Evolutionary conservation across 352 stramenopile species (phyloP).

Genomic region (Plasmopara viticola): DNA sequence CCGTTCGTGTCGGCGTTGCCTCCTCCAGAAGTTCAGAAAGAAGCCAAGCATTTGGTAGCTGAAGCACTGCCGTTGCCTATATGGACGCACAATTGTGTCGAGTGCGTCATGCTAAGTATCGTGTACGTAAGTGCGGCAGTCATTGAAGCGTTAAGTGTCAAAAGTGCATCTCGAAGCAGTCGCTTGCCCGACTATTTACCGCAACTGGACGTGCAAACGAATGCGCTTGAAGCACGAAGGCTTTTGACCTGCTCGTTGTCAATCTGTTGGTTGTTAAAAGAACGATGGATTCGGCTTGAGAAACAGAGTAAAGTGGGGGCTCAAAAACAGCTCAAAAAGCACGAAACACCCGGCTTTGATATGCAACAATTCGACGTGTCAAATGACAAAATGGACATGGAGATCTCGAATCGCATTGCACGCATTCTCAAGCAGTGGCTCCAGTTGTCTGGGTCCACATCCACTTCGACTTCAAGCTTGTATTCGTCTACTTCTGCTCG

Average conservation of each 20-base stretch:
- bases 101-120: slow-evolving; percentile 64
- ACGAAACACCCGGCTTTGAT: slow-evolving; percentile 33
- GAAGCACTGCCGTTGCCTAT: slow-evolving; percentile 50
- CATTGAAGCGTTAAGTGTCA: slow-evolving; percentile 26
- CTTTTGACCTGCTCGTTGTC: slow-evolving; percentile 53
- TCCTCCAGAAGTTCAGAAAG: slow-evolving; percentile 48
- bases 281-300: slow-evolving; percentile 56
- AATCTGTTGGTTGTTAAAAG: slow-evolving; percentile 50
- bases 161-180: not conserved
- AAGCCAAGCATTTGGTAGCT: slow-evolving; percentile 59
- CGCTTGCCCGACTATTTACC: slow-evolving; percentile 43
- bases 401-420: slow-evolving; percentile 50
- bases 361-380: slow-evolving; percentile 53
- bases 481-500: not conserved
- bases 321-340: slow-evolving; percentile 18
- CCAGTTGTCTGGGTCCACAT: slow-evolving; percentile 19
- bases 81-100: slow-evolving; percentile 52
- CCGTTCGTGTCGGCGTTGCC: slow-evolving; percentile 21
- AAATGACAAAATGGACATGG: slow-evolving; percentile 37
- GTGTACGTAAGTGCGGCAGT: slow-evolving; percentile 63
- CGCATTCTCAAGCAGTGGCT: slow-evolving; percentile 57
- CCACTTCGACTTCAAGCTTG: slow-evolving; percentile 10
- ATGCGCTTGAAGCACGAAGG: slow-evolving; percentile 37
- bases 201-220: slow-evolving; percentile 31
- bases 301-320: slow-evolving; percentile 33